These are phyloP conservation scores for Cladophialophora yegresii DNA, from an alignment of 2,329 filamentous ascomycete genomes.

Conservation along the genomic window DNA sequence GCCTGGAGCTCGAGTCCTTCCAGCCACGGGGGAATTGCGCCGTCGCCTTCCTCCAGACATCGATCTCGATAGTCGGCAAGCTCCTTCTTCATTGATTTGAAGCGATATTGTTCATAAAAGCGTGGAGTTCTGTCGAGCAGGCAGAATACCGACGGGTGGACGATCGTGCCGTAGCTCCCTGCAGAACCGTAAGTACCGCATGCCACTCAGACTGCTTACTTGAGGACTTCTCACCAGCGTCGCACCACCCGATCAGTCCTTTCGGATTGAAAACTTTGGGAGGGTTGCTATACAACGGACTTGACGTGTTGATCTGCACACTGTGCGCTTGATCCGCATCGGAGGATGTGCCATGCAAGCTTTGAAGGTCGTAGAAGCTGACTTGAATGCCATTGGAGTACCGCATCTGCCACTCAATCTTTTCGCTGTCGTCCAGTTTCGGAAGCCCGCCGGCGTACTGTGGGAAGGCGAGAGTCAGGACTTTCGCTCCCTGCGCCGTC, in stretches of 20 bases:
- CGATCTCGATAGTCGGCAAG: slow-evolving; percentile 34
- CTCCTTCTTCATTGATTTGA: slow-evolving; percentile 34
- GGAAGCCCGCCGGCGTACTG: slow-evolving; percentile 33
- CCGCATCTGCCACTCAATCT: slow-evolving; percentile 31
- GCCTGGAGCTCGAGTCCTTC: slow-evolving; percentile 34
- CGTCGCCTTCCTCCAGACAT: slow-evolving; percentile 36
- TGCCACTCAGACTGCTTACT: not conserved
- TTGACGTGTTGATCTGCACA: slow-evolving; percentile 26
- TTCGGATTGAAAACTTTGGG: slow-evolving; percentile 30
- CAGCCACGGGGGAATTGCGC: slow-evolving; percentile 38
- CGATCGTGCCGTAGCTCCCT: slow-evolving; percentile 38
- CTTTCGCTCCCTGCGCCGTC: not conserved
- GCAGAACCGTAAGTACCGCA: not conserved
- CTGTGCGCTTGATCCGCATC: slow-evolving; percentile 26
- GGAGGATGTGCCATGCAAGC: slow-evolving; percentile 18
- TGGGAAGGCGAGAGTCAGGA: slow-evolving; percentile 29
- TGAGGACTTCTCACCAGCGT: slow-evolving; percentile 31
- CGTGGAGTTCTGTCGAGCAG: slow-evolving; percentile 39
- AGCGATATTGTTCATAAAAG: slow-evolving; percentile 37
- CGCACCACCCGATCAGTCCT: slow-evolving; percentile 32
- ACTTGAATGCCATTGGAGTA: slow-evolving; percentile 31
- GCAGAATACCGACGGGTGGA: slow-evolving; percentile 42
- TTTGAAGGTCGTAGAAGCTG: slow-evolving; percentile 33
- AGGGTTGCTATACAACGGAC: slow-evolving; percentile 24
- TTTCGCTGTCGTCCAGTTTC: slow-evolving; percentile 25